A percentile compares a stretch with the other conserved stretches of the same genome.
Conservation (phyloP, 768 basidiomycete species). For the Gloeopeniophorella convolvens region DNA sequence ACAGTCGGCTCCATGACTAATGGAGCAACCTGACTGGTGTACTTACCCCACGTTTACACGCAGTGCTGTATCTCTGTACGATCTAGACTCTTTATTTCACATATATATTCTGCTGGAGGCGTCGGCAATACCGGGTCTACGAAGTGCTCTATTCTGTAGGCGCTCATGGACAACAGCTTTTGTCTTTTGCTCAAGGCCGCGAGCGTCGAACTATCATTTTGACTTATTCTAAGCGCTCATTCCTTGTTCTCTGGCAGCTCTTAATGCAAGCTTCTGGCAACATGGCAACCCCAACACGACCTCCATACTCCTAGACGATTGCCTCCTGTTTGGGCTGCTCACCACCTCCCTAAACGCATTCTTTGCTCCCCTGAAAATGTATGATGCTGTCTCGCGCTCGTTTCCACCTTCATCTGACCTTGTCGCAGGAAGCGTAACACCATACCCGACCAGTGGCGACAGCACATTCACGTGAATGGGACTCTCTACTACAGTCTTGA, state of each 20-base stretch:
- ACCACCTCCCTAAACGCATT: no score
- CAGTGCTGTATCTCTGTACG: conserved; percentile 18
- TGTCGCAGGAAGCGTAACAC: background rate
- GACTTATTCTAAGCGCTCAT: background rate
- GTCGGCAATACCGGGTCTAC: background rate
- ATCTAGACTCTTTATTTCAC: conserved; percentile 14
- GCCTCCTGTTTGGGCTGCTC: background rate
- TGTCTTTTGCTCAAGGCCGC: background rate
- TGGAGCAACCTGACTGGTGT: background rate
- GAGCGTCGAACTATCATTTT: background rate
- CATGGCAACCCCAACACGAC: background rate
- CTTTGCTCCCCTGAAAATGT: no score
- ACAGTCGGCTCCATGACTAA: background rate
- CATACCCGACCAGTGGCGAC: background rate
- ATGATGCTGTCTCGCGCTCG: no score
- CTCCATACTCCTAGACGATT: background rate
- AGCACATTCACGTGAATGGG: conserved; percentile 5
- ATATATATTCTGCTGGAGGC: background rate
- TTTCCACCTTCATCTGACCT: background rate
- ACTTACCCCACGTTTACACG: background rate
- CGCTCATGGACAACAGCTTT: background rate
- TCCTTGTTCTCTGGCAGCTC: background rate
- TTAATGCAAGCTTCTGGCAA: background rate
- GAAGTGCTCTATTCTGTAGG: background rate
- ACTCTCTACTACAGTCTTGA: conserved; percentile 8